These are phyloP conservation scores for Quercus mongolica DNA, from an alignment of 306 rosid genomes.

Conservation along the genomic window DNA sequence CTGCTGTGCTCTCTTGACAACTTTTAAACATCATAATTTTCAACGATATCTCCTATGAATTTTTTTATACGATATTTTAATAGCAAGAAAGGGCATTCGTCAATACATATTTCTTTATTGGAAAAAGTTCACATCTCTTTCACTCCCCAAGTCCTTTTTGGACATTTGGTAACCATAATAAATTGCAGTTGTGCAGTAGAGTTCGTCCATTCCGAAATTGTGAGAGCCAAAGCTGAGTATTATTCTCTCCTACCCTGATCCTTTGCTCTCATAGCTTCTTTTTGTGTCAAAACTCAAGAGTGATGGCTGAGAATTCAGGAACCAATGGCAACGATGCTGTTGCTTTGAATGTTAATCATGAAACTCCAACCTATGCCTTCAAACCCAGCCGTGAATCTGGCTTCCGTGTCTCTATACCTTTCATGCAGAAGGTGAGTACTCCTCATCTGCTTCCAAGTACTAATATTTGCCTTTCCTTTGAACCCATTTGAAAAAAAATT, in stretches of 20 bases:
- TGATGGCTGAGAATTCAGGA: constrained; percentile 51
- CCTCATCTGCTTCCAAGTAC: not conserved
- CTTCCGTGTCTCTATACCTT: constrained; percentile 29
- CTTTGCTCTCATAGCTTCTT: not conserved
- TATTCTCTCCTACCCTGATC: not conserved
- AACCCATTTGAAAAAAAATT: too few relatives aligned
- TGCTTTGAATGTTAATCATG: constrained; percentile 29
- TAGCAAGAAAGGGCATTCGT: not conserved
- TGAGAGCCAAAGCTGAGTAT: not conserved
- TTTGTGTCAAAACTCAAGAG: not conserved
- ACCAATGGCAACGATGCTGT: constrained; percentile 33
- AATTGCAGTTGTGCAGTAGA: constrained; percentile 22
- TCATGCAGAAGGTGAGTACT: constrained; percentile 66
- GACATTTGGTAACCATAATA: constrained; percentile 39
- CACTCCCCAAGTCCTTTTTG: not conserved
- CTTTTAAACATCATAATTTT: constrained; percentile 11
- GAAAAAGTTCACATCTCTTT: constrained; percentile 15
- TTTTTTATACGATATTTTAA: not conserved
- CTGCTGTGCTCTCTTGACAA: constrained; percentile 15
- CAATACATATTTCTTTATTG: not conserved
- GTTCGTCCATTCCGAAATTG: constrained; percentile 4
- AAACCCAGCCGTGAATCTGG: constrained; percentile 6
- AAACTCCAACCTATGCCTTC: not conserved
- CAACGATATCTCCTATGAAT: constrained; percentile 31
- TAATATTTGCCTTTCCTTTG: not conserved